Evolutionary conservation across 2,329 filamentous ascomycete genomes (phyloP), one percentile per base, ranked within the genome.

Genomic region (Fusarium equiseti): DNA sequence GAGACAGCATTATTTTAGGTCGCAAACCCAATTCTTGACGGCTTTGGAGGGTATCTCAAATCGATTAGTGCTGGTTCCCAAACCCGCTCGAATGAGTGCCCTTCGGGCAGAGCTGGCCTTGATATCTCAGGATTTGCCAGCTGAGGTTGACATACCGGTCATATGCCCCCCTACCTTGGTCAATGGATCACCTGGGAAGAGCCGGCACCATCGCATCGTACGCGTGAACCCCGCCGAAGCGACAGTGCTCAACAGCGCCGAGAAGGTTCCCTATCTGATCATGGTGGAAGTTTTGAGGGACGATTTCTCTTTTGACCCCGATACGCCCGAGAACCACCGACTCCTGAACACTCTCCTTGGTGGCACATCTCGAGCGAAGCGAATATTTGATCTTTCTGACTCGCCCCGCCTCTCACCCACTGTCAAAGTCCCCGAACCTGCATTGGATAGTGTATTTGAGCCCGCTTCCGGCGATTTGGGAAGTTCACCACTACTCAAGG

Each of bases 31-130:
- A 72, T 95, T 96, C 76, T 78, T 96, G 66, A 92, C 90, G 6
- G 93, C 93, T 2, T 85, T 96, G 18, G 92, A 95, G 78, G 91
- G 92, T 71, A 95, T 96, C 56, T 96, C 93, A 5, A 95, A 94
- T 77, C 89, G 92, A n/a, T 83, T 96, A 46, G 92, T 96, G 8
- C 86, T 91, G 57, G 93, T 96, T 8, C 93, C 93, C 3, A 96
- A 96, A 77, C 89, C 90, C 35, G 93, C 93, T 43, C 89, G 93
- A 32, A 85, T 96, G 73, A 96, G 93, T 79, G 93, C 93, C 44
- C 83, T 96, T 48, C 88, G 93, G 61, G 93, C 93, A 5, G 93
- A 96, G 80, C 84, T 96, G 65, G 93, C 92, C 16, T 84, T 96
- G 38, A 92, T 96, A 68, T 91, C 90, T 4, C 92, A 93, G 75